Conservation (phyloP, 257 asterid genomes). For the Solanum habrochaites region DNA sequence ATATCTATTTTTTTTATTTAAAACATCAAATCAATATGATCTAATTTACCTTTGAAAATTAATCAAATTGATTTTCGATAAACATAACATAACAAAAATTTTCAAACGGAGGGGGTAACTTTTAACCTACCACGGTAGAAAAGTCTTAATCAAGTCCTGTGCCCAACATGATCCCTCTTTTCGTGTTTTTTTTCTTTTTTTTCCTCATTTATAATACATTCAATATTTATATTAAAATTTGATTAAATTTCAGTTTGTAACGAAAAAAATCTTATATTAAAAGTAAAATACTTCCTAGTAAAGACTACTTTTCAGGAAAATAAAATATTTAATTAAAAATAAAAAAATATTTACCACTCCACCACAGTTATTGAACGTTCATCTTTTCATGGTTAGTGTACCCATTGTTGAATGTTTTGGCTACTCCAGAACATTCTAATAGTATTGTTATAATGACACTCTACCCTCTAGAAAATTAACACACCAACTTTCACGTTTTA, state of each 20-base stretch:
- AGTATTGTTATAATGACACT: not conserved
- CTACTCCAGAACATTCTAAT: not conserved
- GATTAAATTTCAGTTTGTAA: too few species aligned
- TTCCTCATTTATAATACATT: rapidly evolving
- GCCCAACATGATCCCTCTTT: not conserved
- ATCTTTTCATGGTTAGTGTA: not conserved
- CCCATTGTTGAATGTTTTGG: not conserved
- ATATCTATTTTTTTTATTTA: too few species aligned
- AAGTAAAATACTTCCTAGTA: too few species aligned
- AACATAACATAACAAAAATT: too few species aligned
- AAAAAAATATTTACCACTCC: not conserved
- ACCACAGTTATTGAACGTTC: not conserved
- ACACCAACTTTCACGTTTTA: not conserved
- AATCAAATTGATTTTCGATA: too few species aligned
- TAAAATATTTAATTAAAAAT: too few species aligned
- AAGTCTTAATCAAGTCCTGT: not conserved
- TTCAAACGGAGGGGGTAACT: too few species aligned
- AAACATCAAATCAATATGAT: too few species aligned
- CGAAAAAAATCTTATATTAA: too few species aligned
- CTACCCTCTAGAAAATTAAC: not conserved
- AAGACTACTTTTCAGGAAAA: rapidly evolving
- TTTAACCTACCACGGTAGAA: not conserved
- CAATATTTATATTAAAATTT: rapidly evolving
- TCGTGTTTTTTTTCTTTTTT: too few species aligned
- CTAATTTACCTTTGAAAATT: too few species aligned